A percentile compares a stretch with the other conserved stretches of the same genome.
Conservation (phyloP, 192 early-diverging fungal species). For the Phlyctochytrium planicorne region DNA sequence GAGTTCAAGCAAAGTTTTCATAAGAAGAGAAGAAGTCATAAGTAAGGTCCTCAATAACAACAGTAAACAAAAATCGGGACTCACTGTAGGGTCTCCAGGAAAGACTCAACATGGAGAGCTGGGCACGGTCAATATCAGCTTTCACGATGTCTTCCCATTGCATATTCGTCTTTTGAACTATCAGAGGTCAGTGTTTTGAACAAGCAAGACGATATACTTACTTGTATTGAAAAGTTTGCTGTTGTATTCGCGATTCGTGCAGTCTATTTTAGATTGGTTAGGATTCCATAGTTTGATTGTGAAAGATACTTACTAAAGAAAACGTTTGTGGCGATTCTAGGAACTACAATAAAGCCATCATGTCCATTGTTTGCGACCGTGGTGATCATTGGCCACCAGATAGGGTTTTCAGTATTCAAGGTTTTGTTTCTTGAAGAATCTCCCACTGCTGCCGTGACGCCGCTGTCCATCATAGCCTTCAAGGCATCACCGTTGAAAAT, state of each 20-base stretch:
- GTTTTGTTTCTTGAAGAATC: conserved; percentile 27
- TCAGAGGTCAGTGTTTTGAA: too few relatives aligned
- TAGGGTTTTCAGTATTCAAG: conserved; percentile 17
- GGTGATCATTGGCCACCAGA: conserved; percentile 33
- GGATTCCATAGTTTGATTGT: too few relatives aligned
- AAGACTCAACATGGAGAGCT: neutral
- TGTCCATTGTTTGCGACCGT: conserved; percentile 37
- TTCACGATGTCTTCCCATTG: neutral
- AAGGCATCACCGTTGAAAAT: conserved; percentile 42
- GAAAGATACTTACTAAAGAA: conserved; percentile 31
- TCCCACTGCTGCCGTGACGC: conserved; percentile 33
- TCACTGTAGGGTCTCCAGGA: conserved; percentile 16
- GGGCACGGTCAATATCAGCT: neutral
- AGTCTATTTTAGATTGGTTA: too few relatives aligned
- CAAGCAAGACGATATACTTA: neutral
- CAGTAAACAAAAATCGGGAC: too few relatives aligned
- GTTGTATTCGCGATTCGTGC: conserved; percentile 11
- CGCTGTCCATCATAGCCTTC: conserved; percentile 28
- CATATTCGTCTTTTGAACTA: too few relatives aligned
- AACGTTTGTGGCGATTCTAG: conserved; percentile 33
- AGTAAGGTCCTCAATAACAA: too few relatives aligned
- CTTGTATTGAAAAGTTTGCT: conserved; percentile 8
- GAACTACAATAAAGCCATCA: conserved; percentile 41
- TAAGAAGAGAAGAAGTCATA: too few relatives aligned
- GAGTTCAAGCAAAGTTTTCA: too few relatives aligned